A percentile compares a stretch with the other conserved stretches of the same genome.
These are phyloP conservation scores for Cercophora sp. DNA, from an alignment of 495 filamentous ascomycete species.

Conservation along the genomic window DNA sequence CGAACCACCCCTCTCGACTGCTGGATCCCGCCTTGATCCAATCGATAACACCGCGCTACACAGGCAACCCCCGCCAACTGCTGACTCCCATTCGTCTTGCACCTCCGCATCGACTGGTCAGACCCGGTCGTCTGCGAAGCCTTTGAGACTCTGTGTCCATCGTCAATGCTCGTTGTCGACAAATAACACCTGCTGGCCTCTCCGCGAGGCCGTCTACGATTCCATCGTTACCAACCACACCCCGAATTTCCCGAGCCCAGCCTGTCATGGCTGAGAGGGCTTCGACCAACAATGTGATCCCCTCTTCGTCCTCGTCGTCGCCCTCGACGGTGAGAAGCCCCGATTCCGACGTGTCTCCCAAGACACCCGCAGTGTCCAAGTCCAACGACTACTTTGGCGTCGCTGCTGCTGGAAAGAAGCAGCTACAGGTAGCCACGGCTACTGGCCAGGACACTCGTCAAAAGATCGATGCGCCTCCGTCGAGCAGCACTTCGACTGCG, in stretches of 20 bases:
- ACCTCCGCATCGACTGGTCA: too few species aligned
- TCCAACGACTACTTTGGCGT: constrained; percentile 36
- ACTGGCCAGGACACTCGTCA: constrained; percentile 19
- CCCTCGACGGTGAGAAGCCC: constrained; percentile 31
- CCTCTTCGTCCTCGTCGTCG: constrained; percentile 14
- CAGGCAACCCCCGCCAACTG: too few species aligned
- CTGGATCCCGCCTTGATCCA: too few species aligned
- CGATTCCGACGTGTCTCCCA: constrained; percentile 38
- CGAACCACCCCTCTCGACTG: too few species aligned
- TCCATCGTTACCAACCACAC: too few species aligned
- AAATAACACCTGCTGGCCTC: constrained; percentile 46
- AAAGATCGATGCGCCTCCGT: constrained; percentile 8
- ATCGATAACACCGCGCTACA: too few species aligned
- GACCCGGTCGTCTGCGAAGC: too few species aligned
- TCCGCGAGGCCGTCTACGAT: constrained; percentile 39
- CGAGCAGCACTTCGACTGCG: constrained; percentile 18
- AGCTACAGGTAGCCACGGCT: not conserved
- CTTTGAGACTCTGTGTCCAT: too few species aligned
- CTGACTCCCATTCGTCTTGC: too few species aligned
- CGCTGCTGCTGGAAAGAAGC: not conserved
- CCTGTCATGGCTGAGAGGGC: constrained; percentile 27
- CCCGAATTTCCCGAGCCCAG: too few species aligned
- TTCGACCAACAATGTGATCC: constrained; percentile 26
- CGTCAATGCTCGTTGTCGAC: constrained; percentile 39
- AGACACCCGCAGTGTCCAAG: constrained; percentile 26